Evolutionary conservation across 371 early-diverging fungal genomes (phyloP).

Genomic region (Parasitella parasitica): DNA sequence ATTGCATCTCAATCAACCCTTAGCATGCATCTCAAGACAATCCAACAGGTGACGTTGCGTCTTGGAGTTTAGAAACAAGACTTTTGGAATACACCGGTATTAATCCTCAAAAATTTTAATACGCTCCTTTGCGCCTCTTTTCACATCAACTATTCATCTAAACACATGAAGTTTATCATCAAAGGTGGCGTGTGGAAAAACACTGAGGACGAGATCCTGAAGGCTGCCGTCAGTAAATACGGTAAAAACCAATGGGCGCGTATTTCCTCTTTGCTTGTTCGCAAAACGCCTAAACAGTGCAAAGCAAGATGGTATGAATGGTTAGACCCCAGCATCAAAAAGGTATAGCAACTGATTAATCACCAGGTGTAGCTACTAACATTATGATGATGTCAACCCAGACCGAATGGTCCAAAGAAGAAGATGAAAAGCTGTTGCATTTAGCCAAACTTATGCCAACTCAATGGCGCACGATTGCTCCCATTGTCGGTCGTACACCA

Average conservation of each 20-base stretch:
- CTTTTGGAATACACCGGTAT: background rate
- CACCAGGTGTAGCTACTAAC: background rate
- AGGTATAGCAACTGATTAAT: constrained; percentile 46
- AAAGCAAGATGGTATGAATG: constrained; percentile 99
- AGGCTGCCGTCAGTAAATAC: constrained; percentile 97
- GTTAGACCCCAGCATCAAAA: constrained; percentile 97
- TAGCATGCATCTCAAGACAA: too few relatives aligned
- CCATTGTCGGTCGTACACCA: constrained; percentile 97
- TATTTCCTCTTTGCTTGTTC: constrained; percentile 91
- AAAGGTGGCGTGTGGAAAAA: constrained; percentile 88
- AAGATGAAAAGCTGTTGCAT: constrained; percentile 96
- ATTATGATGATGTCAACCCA: constrained; percentile 10
- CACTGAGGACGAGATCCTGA: constrained; percentile 97
- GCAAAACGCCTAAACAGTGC: constrained; percentile 97
- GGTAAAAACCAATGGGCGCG: constrained; percentile 99
- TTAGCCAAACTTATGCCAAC: constrained; percentile 98
- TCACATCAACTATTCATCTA: background rate
- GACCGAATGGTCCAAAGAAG: constrained; percentile 98
- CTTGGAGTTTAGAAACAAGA: background rate
- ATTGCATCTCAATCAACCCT: too few relatives aligned
- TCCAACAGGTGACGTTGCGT: background rate
- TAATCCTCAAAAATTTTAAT: background rate
- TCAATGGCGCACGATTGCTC: constrained; percentile 98
- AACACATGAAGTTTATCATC: constrained; percentile 38
- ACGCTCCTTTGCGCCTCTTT: background rate